Conservation (phyloP, 345 rosid genomes). For the Euphorbia pulcherrima region DNA sequence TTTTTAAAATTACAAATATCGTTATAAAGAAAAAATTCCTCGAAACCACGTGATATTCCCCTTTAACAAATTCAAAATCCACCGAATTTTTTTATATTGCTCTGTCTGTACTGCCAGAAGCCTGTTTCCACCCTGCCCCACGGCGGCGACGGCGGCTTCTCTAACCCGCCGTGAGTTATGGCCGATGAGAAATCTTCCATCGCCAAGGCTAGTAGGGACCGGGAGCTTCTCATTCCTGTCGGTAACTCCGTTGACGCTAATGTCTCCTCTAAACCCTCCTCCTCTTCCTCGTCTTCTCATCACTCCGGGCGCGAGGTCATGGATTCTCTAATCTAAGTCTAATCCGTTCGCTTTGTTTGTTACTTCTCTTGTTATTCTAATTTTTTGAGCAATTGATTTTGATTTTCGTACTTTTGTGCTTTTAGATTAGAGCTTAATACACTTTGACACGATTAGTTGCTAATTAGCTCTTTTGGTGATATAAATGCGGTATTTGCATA, state of each 20-base stretch:
- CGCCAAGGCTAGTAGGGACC: slow-evolving; percentile 51
- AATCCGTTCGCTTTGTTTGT: background rate
- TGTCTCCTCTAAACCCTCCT: slow-evolving; percentile 56
- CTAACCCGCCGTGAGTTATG: slow-evolving; percentile 28
- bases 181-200: slow-evolving; percentile 75
- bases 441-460: background rate
- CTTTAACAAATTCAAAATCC: background rate
- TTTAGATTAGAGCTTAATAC: background rate
- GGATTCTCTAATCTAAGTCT: too few relatives aligned
- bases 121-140: background rate
- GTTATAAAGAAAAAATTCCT: too few relatives aligned
- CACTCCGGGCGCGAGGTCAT: slow-evolving; percentile 83
- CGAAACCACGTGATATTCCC: too few relatives aligned
- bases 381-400: background rate
- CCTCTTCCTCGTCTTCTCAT: slow-evolving; percentile 53
- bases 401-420: background rate
- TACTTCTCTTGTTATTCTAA: background rate
- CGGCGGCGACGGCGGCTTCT: background rate
- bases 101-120: background rate
- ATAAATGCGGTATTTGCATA: too few relatives aligned
- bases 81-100: background rate
- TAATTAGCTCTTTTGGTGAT: background rate
- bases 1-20: too few relatives aligned
- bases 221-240: slow-evolving; percentile 88
- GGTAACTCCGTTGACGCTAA: slow-evolving; percentile 44